Evolutionary conservation across 2,329 filamentous ascomycete species (phyloP).

Genomic region (Penicillium verrucosum): DNA sequence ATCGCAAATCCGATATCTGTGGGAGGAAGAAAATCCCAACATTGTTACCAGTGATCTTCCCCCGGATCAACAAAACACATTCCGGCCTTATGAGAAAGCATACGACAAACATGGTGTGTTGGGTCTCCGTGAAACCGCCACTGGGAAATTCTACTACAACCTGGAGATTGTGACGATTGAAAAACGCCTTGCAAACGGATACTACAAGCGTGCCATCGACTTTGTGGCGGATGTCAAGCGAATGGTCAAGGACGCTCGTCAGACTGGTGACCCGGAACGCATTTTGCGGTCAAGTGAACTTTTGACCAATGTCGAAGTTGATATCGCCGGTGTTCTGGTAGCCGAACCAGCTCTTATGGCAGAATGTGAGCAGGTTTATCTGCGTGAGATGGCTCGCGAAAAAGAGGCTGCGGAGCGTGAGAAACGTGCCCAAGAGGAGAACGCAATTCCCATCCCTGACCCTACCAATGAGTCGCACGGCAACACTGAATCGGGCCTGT

Average conservation of each 20-base stretch:
- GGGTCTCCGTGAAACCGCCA: slow-evolving; percentile 71
- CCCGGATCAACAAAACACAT: slow-evolving; percentile 55
- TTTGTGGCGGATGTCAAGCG: slow-evolving; percentile 85
- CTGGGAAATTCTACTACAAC: slow-evolving; percentile 90
- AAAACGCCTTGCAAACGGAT: slow-evolving; percentile 93
- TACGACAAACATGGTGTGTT: slow-evolving; percentile 75
- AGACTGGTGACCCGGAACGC: slow-evolving; percentile 76
- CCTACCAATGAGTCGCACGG: slow-evolving; percentile 52
- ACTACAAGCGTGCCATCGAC: slow-evolving; percentile 85
- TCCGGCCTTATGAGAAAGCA: slow-evolving; percentile 73
- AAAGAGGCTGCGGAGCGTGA: slow-evolving; percentile 58
- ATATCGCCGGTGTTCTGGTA: slow-evolving; percentile 72
- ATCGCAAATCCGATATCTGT: slow-evolving; percentile 72
- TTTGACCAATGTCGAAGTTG: slow-evolving; percentile 87
- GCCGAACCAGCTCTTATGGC: slow-evolving; percentile 59
- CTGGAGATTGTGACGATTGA: slow-evolving; percentile 90
- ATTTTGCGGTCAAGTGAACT: slow-evolving; percentile 88
- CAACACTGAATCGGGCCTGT: slow-evolving; percentile 51
- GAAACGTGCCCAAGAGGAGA: slow-evolving; percentile 5
- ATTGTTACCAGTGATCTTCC: slow-evolving; percentile 59
- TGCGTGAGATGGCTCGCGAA: slow-evolving; percentile 67
- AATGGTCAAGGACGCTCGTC: slow-evolving; percentile 78
- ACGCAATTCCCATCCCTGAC: slow-evolving; percentile 42
- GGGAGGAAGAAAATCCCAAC: slow-evolving; percentile 75
- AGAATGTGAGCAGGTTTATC: slow-evolving; percentile 80